phyloP scores from a whole-genome alignment of 2,329 filamentous ascomycete genomes.

The Phaeosphaeria sp. region DNA sequence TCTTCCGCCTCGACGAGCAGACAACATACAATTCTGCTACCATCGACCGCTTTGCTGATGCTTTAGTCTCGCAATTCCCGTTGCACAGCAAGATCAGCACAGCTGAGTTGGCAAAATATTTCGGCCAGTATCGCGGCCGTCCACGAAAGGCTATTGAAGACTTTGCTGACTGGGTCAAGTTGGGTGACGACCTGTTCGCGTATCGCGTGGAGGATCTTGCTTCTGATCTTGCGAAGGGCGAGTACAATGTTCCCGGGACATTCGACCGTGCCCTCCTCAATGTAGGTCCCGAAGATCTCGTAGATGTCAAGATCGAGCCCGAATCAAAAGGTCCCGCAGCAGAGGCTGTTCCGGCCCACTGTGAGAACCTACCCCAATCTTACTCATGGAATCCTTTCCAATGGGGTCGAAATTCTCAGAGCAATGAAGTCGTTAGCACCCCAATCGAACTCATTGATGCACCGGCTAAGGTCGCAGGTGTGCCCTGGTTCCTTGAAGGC shows the following conservation, averaged over 20 bases:
- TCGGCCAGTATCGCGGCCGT: slow-evolving; percentile 10
- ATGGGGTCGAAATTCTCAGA: neutral
- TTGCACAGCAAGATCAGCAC: slow-evolving; percentile 8
- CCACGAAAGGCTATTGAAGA: slow-evolving; percentile 14
- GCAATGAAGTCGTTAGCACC: neutral
- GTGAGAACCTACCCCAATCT: neutral
- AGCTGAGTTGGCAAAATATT: slow-evolving; percentile 16
- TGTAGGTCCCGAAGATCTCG: slow-evolving; percentile 2
- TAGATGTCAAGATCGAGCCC: neutral
- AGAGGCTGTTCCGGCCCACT: neutral
- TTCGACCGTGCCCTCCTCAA: slow-evolving; percentile 6
- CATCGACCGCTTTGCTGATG: slow-evolving; percentile 13
- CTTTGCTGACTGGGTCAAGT: slow-evolving; percentile 13
- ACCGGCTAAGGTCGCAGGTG: neutral
- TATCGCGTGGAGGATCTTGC: slow-evolving; percentile 4
- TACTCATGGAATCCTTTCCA: neutral
- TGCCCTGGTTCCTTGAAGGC: neutral
- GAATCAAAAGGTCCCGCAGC: neutral
- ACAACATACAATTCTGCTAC: slow-evolving; percentile 4
- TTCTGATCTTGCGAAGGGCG: slow-evolving; percentile 4
- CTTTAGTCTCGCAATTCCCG: slow-evolving; percentile 17
- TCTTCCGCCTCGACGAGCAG: slow-evolving; percentile 6
- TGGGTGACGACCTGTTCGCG: slow-evolving; percentile 12
- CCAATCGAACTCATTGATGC: neutral
- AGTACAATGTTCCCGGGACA: slow-evolving; percentile 11